A percentile compares a stretch with the other conserved stretches of the same genome.
Conservation (phyloP, 306 rosid genomes). For the Astragalus membranaceus region DNA sequence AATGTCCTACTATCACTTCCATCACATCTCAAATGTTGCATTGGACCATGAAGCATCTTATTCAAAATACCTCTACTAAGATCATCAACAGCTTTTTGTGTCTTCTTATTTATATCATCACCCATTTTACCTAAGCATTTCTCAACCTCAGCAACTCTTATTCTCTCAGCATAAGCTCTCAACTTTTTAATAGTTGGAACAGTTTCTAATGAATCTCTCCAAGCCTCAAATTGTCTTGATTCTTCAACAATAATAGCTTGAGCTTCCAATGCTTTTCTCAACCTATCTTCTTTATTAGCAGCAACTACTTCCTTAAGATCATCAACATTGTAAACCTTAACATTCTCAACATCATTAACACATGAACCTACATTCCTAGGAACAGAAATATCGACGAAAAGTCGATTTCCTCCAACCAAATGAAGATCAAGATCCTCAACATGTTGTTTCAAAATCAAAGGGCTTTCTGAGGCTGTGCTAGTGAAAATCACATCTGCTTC, state of each 20-base stretch:
- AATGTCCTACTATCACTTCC: conserved; percentile 94
- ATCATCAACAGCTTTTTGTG: conserved; percentile 85
- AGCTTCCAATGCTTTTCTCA: conserved; percentile 92
- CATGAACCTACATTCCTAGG: conserved; percentile 91
- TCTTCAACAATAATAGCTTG: conserved; percentile 83
- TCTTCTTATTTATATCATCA: conserved; percentile 84
- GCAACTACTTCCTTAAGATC: conserved; percentile 99
- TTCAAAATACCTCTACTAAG: conserved; percentile 94
- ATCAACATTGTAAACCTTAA: conserved; percentile 74
- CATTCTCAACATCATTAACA: conserved; percentile 54
- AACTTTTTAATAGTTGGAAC: conserved; percentile 96
- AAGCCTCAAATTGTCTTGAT: conserved; percentile 86
- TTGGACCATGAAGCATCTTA: conserved; percentile 96
- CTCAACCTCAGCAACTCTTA: conserved; percentile 83
- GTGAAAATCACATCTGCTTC: conserved; percentile 85
- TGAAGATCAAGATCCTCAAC: conserved; percentile 79
- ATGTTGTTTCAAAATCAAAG: conserved; percentile 64
- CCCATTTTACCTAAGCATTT: conserved; percentile 91
- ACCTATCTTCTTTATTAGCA: conserved; percentile 93
- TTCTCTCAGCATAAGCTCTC: conserved; percentile 95
- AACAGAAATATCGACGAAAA: conserved; percentile 84
- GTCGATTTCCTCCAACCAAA: conserved; percentile 51
- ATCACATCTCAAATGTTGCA: conserved; percentile 98
- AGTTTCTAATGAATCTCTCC: conserved; percentile 98
- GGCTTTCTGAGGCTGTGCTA: conserved; percentile 89